Percentiles rank a stretch among this genome's conserved stretches.
These are phyloP conservation scores for Rhododendron ferrugineum DNA, from an alignment of 148 eudicot species.

Conservation along the genomic window DNA sequence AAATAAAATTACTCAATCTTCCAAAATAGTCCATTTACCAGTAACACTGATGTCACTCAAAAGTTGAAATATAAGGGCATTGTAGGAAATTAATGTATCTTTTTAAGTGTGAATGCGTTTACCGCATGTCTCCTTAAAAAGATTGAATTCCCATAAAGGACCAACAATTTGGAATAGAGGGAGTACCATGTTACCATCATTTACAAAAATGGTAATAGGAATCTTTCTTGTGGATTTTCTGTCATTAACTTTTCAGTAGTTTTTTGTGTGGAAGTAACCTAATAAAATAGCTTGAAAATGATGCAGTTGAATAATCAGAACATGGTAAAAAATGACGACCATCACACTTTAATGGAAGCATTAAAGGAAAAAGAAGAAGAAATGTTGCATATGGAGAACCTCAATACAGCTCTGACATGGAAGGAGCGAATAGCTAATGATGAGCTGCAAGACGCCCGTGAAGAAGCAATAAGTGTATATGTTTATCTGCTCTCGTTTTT, in stretches of 20 bases:
- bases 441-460: constrained; percentile 24
- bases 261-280: background rate
- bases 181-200: background rate
- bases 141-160: too few relatives aligned
- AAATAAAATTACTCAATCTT: too few relatives aligned
- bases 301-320: constrained; percentile 13
- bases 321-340: background rate
- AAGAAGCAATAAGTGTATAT: constrained; percentile 14
- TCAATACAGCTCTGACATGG: background rate
- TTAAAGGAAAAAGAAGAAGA: background rate
- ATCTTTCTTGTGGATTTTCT: background rate
- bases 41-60: too few relatives aligned
- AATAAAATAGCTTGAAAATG: background rate
- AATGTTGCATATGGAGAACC: background rate
- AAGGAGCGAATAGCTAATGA: constrained; percentile 10
- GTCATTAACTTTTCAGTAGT: background rate
- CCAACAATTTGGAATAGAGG: background rate
- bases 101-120: too few relatives aligned
- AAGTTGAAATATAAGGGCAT: too few relatives aligned
- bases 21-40: too few relatives aligned
- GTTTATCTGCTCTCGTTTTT: background rate
- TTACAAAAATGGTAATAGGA: background rate
- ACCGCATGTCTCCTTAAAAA: too few relatives aligned
- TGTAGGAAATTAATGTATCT: too few relatives aligned
- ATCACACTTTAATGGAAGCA: constrained; percentile 6